Evolutionary conservation across 768 basidiomycete genomes (phyloP), one percentile per base, ranked within the genome.

Genomic region (Tricholoma matsutake): DNA sequence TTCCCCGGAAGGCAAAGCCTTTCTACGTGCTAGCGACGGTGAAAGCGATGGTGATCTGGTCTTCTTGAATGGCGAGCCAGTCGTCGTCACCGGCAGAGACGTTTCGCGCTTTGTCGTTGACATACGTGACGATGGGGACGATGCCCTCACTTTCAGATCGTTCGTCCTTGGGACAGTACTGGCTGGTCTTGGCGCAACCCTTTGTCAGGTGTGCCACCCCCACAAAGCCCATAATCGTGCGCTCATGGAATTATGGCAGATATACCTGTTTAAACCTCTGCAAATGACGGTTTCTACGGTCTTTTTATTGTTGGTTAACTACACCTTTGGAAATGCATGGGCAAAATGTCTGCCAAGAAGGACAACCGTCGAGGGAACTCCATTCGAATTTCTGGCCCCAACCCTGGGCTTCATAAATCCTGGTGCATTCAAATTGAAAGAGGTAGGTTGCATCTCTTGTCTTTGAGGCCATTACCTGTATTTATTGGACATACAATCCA

Each of bases 241-340:
- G 16, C 49, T 57, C 22, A 64, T 18, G 3, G 2, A 31, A 10
- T 35, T 29, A 54, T 57, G 53, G 16, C 51, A 86, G 84, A 84
- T 87, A 34, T 86, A 85, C 66, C 56, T 78, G 4, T 86, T 85
- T 71, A 87, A 88, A 67, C 86, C 86, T 0, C 70, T 84, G 3
- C 75, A 81, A 61, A 76, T 80, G 63, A 54, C 70, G 0, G 82
- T 86, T 14, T 84, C 83, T 2, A 78, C 81, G 0, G 83, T 86
- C 10, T 88, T 87, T 72, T 68, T 86, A 16, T 72, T 86, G 11
- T 74, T 88, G 47, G 66, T 86, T 52, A 79, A 78, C 31, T 86
- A 84, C 67, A 75, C 78, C 4, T 62, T 78, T n/a, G 85, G 85
- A 0, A 73, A 75, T 45, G 73, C 73, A 3, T 87, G 83, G 84